Conservation (phyloP, 2,329 filamentous ascomycete genomes). For the Blastomyces parvus region DNA sequence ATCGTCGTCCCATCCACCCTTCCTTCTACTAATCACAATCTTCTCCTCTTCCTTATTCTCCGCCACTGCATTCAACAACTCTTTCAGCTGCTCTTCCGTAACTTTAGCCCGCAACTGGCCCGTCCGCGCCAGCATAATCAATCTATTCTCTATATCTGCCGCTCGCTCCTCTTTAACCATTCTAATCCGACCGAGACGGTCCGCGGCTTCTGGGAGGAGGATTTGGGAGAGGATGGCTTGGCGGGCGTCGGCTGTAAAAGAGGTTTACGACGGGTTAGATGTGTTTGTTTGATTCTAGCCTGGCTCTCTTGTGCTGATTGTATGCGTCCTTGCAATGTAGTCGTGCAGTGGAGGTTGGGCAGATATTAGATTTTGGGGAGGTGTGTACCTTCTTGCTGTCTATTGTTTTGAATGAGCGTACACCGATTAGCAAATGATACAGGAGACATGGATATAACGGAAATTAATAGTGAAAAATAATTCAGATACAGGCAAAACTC, state of each 20-base stretch:
- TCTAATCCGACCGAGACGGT: conserved; percentile 86
- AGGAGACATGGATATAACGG: neutral
- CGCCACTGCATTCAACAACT: conserved; percentile 72
- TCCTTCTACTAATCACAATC: conserved; percentile 76
- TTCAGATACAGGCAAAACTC: conserved; percentile 23
- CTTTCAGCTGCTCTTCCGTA: conserved; percentile 86
- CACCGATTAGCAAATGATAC: conserved; percentile 6
- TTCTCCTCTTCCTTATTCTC: conserved; percentile 66
- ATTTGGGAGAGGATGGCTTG: conserved; percentile 71
- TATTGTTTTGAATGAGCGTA: conserved; percentile 17
- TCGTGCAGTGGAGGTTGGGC: neutral
- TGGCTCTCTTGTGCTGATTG: neutral
- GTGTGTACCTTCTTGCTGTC: conserved; percentile 38
- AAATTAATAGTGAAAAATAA: neutral
- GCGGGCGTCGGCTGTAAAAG: conserved; percentile 26
- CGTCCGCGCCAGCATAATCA: conserved; percentile 81
- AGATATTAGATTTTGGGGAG: neutral
- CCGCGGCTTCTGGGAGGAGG: conserved; percentile 84
- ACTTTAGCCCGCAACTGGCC: conserved; percentile 83
- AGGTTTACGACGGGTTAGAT: neutral
- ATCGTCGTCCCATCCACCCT: conserved; percentile 76
- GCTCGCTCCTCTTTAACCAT: conserved; percentile 91
- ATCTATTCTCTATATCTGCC: conserved; percentile 77
- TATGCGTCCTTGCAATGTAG: conserved; percentile 2
- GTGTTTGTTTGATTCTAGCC: neutral